Conservation (phyloP, 129 eudicot genomes). For the Logfia minima region DNA sequence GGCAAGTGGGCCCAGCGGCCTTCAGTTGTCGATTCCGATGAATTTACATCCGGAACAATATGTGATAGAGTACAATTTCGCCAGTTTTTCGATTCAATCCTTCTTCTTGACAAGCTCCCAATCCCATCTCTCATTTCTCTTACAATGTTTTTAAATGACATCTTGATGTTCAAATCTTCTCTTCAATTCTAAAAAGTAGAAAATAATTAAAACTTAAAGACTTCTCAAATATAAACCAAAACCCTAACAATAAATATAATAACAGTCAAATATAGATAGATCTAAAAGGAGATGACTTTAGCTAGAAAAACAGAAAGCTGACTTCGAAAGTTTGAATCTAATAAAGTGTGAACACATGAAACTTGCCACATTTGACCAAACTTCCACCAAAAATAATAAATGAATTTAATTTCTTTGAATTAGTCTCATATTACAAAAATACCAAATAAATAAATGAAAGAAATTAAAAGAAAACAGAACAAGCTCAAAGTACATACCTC, state of each 20-base stretch:
- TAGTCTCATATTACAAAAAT: background rate
- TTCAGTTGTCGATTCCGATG: conserved; percentile 45
- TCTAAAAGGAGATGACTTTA: conserved; percentile 8
- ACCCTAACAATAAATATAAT: background rate
- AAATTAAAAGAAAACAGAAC: background rate
- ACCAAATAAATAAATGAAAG: background rate
- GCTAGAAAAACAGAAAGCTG: background rate
- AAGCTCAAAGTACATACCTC: conserved; percentile 9
- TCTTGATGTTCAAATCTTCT: conserved; percentile 8
- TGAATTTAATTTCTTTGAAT: conserved; percentile 15
- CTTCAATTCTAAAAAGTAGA: background rate
- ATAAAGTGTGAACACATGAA: conserved; percentile 27
- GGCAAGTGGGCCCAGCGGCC: conserved; percentile 90
- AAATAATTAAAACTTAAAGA: background rate
- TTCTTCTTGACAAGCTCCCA: conserved; percentile 58
- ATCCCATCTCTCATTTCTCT: conserved; percentile 66
- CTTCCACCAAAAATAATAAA: background rate
- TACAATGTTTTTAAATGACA: conserved; percentile 74
- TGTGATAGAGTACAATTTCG: conserved; percentile 58
- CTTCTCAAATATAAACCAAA: background rate
- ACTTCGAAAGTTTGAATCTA: conserved; percentile 24
- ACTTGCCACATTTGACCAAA: conserved; percentile 28
- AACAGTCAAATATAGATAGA: background rate
- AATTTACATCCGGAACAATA: conserved; percentile 66
- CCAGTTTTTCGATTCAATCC: conserved; percentile 68